phyloP scores from a whole-genome alignment of 208 protist species.

The Trypanosoma rangeli region DNA sequence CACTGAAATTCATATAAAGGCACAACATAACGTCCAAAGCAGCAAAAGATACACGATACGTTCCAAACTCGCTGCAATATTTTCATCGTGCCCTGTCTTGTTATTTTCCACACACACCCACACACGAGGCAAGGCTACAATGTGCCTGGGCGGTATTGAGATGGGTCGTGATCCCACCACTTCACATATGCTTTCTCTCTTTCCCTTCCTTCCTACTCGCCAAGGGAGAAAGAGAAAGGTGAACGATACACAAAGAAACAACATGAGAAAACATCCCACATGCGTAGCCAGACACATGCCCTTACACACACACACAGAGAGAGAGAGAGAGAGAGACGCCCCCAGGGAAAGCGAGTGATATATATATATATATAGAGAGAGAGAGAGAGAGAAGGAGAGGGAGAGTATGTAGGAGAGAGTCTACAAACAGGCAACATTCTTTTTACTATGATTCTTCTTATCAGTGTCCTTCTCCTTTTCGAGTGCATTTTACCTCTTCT shows the following conservation, averaged over 20 bases:
- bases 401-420: not conserved
- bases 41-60: too few species aligned
- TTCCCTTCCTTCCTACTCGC: not conserved
- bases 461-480: not conserved
- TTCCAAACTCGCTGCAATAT: too few species aligned
- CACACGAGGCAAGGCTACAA: too few species aligned
- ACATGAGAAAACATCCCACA: not conserved
- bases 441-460: conserved; percentile 5
- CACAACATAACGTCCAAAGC: too few species aligned
- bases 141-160: too few species aligned
- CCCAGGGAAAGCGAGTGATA: too few species aligned
- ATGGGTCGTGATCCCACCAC: too few species aligned
- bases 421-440: not conserved
- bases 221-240: not conserved
- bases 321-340: not conserved
- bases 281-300: not conserved
- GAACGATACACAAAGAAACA: not conserved
- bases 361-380: not conserved
- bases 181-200: not conserved
- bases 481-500: not conserved
- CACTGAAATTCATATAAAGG: too few species aligned
- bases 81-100: too few species aligned
- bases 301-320: not conserved
- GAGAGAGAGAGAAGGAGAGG: not conserved
- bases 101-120: too few species aligned